These are phyloP conservation scores for Heterobasidion occidentale DNA, from an alignment of 1,284 basidiomycete species.

Conservation along the genomic window DNA sequence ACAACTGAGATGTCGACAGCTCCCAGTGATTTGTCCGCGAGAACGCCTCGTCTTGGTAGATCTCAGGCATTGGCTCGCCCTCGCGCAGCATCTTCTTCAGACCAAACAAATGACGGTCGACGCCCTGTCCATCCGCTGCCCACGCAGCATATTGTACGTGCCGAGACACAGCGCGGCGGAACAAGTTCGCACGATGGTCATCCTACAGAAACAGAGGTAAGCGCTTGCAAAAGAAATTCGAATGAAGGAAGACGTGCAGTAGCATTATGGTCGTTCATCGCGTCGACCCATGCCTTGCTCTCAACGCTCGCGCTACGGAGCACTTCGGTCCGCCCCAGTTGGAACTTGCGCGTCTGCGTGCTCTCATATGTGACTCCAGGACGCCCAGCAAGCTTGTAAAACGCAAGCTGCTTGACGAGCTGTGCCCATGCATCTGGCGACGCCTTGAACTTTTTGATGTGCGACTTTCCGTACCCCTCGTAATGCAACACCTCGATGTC, in stretches of 20 bases:
- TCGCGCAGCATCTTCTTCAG: conserved; percentile 77
- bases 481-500: conserved; percentile 86
- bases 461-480: conserved; percentile 85
- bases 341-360: conserved; percentile 91
- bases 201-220: conserved; percentile 34
- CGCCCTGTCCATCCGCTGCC: conserved; percentile 92
- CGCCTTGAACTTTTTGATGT: conserved; percentile 84
- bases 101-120: conserved; percentile 94
- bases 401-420: conserved; percentile 93
- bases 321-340: conserved; percentile 90
- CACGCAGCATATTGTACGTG: conserved; percentile 86
- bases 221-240: not conserved
- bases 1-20: conserved; percentile 86
- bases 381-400: conserved; percentile 78
- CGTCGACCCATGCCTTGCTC: conserved; percentile 80
- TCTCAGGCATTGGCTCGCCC: conserved; percentile 69
- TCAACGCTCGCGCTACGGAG: conserved; percentile 84
- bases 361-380: conserved; percentile 90
- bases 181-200: conserved; percentile 56
- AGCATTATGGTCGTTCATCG: conserved; percentile 67
- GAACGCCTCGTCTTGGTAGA: conserved; percentile 79
- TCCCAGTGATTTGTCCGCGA: conserved; percentile 81
- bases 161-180: conserved; percentile 72
- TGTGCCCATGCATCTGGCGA: conserved; percentile 96
- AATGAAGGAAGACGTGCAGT: conserved; percentile 31